Conservation (phyloP, 2,329 filamentous ascomycete genomes). For the Lachnellula hyalina region DNA sequence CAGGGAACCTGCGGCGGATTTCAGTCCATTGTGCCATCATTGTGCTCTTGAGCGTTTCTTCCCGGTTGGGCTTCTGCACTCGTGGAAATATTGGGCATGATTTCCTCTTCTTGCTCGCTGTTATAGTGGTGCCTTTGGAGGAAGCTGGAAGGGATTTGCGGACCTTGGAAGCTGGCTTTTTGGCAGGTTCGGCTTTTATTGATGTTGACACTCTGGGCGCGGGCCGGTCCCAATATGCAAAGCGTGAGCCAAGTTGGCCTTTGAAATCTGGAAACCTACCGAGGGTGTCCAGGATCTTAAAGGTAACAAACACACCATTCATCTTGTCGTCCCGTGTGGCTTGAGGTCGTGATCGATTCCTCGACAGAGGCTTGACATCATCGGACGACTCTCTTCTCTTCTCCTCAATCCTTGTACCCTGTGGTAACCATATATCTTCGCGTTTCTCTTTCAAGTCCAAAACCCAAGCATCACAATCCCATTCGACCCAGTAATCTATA, state of each 20-base stretch:
- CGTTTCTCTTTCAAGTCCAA: slow-evolving; percentile 43
- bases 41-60: not conserved
- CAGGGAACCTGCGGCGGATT: not conserved
- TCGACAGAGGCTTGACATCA: slow-evolving; percentile 5
- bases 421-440: slow-evolving; percentile 29
- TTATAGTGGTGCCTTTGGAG: not conserved
- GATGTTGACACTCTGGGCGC: slow-evolving; percentile 1
- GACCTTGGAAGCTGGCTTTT: slow-evolving; percentile 1
- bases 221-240: slow-evolving; percentile 14
- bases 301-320: slow-evolving; percentile 27
- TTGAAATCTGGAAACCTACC: slow-evolving; percentile 13
- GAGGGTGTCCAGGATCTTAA: slow-evolving; percentile 28
- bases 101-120: slow-evolving; percentile 8
- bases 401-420: slow-evolving; percentile 14
- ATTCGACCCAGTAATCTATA: slow-evolving; percentile 69
- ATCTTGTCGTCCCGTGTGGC: slow-evolving; percentile 26
- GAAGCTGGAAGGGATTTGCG: slow-evolving; percentile 5
- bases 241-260: slow-evolving; percentile 15
- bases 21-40: not conserved
- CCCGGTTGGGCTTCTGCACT: not conserved
- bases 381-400: slow-evolving; percentile 12
- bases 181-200: slow-evolving; percentile 1
- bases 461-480: slow-evolving; percentile 73
- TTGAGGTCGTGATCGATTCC: slow-evolving; percentile 17
- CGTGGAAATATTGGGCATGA: not conserved